phyloP scores from a whole-genome alignment of 192 early-diverging fungal genomes.

The Coemansia sp. region DNA sequence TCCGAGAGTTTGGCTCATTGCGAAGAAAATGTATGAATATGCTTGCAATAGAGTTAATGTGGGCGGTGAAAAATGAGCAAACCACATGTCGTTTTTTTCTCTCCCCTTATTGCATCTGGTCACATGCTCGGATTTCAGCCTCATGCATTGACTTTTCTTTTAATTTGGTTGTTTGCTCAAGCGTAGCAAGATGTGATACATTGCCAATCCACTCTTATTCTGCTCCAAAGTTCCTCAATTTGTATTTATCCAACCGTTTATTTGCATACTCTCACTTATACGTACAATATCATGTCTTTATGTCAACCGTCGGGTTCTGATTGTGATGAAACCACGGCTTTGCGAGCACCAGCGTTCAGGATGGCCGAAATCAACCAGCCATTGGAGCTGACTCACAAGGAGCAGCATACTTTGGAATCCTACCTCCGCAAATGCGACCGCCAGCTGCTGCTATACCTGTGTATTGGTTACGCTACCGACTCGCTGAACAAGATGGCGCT shows the following conservation, averaged over 20 bases:
- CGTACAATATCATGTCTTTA: neutral
- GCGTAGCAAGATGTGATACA: no score
- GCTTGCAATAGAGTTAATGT: no score
- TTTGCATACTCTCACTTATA: neutral
- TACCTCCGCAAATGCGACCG: constrained; percentile 48
- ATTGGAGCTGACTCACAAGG: constrained; percentile 19
- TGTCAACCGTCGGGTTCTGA: neutral
- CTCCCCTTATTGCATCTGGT: no score
- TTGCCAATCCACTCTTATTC: no score
- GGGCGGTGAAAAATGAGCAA: no score
- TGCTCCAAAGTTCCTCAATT: no score
- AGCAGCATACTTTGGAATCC: constrained; percentile 13
- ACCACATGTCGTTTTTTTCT: no score
- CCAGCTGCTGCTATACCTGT: constrained; percentile 34
- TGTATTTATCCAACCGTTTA: no score
- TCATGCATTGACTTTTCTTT: neutral
- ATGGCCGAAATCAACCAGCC: constrained; percentile 20
- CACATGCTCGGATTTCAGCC: neutral
- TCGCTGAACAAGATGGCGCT: constrained; percentile 50
- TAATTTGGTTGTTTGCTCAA: no score
- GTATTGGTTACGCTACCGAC: constrained; percentile 39
- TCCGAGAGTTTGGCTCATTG: no score
- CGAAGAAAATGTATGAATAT: no score
- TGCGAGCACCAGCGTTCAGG: neutral
- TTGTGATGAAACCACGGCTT: neutral